Base-by-base conservation (phyloP, 2,329 filamentous ascomycete genomes). In the Colletotrichum higginsianum region DNA sequence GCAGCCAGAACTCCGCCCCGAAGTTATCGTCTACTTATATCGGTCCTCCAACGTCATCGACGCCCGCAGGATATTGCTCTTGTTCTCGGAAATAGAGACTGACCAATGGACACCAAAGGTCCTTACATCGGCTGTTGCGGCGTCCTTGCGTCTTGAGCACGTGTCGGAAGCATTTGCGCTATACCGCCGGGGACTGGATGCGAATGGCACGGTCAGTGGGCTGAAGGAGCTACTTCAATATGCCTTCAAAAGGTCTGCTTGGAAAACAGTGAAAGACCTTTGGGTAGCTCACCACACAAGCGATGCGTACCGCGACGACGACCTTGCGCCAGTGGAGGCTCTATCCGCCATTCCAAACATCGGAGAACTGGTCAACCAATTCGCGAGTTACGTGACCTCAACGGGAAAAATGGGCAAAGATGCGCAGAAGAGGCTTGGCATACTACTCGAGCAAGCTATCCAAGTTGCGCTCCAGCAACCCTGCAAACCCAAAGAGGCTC, bases 221-320 rank as follows among this genome's bases (percentile, higher is more conserved):
- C 75, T 89, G 8, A 85, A 87, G 55, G 76, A 83, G 21, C 73
- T 89, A 7, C 73, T 87, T 21, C 79, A 83, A 9, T 78, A 83
- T 56, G 81, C 82, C 2, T 79, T 89, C 44, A 77, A 74, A 40
- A 77, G 77, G 2, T 74, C 75, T 13, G 75, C 80, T 4, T 87
- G 84, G 85, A 55, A 78, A 2, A 64, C 75, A 16, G 72, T 83
- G 1, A 71, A 82, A n/a, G 76, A 81, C 11, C 75, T 81, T 0
- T 86, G 84, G 84, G 62, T 77, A 23, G 72, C 78, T 1, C 85
- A 82, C 72, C 79, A 76, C 60, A 21, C 55, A 57, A 57, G 55
- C 55, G 35, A 57, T 40, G 35, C 13, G 12, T 57, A 57, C 40
- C 21, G 35, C 13, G 35, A 57, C 18, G 15, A n/a, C 38, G 7